Percentiles rank a stretch among this genome's conserved stretches.
Evolutionary conservation across 192 early-diverging fungal genomes (phyloP).

Genomic region (Spizellomyces punctatus): DNA sequence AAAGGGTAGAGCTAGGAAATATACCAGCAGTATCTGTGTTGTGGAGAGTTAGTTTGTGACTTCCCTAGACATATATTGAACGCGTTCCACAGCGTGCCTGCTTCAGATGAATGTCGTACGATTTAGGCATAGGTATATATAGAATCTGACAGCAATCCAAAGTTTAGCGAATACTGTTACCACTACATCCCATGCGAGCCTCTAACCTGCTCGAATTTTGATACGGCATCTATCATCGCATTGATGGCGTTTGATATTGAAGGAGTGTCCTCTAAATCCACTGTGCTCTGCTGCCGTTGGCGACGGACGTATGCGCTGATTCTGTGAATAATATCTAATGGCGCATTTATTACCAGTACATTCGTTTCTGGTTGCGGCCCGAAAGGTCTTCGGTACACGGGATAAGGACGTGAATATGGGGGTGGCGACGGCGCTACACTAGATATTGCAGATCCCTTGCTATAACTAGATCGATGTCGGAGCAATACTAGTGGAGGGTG

Average conservation of each 20-base stretch:
- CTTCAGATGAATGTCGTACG: constrained; percentile 80
- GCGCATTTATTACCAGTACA: constrained; percentile 39
- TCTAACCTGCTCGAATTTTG: constrained; percentile 41
- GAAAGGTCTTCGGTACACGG: neutral
- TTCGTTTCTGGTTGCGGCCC: neutral
- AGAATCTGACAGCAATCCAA: constrained; percentile 37
- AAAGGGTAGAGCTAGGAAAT: constrained; percentile 74
- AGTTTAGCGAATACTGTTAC: neutral
- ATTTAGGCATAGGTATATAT: constrained; percentile 72
- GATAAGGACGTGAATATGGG: too few species aligned
- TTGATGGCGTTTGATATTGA: constrained; percentile 25
- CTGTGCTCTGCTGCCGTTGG: constrained; percentile 22
- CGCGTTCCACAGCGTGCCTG: constrained; percentile 41
- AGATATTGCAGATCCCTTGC: too few species aligned
- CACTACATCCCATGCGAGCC: neutral
- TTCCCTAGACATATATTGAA: neutral
- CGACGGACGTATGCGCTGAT: constrained; percentile 35
- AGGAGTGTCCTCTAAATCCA: constrained; percentile 29
- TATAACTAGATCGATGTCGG: too few species aligned
- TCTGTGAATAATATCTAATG: constrained; percentile 43
- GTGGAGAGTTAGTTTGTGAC: neutral
- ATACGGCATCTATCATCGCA: constrained; percentile 37
- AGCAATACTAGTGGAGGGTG: too few species aligned
- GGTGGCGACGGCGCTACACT: too few species aligned
- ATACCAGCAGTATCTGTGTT: constrained; percentile 55